These are phyloP conservation scores for Coemansia sp. DNA, from an alignment of 192 early-diverging fungal species.

Conservation along the genomic window DNA sequence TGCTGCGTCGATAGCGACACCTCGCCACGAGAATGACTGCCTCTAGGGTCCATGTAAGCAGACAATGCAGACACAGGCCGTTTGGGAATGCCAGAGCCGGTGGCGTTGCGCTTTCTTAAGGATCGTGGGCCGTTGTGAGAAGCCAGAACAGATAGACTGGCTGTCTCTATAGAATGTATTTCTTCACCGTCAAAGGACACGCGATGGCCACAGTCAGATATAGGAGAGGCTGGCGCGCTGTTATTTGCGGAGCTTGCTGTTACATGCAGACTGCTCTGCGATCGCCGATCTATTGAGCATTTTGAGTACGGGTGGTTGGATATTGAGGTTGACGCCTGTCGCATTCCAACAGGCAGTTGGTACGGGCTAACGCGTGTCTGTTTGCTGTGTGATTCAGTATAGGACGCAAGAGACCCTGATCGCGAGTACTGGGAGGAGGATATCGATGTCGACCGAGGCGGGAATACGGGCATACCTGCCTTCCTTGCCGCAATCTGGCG, in stretches of 20 bases:
- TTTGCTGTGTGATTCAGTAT: conserved; percentile 7
- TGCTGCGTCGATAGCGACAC: conserved; percentile 43
- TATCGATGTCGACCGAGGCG: conserved; percentile 31
- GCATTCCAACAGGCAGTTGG: conserved; percentile 16
- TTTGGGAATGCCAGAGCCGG: conserved; percentile 16
- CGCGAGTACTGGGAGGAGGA: conserved; percentile 12
- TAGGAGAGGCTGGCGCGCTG: conserved; percentile 35
- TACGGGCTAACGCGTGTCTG: conserved; percentile 29
- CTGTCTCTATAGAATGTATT: conserved; percentile 16
- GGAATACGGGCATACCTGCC: conserved; percentile 28
- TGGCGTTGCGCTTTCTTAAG: conserved; percentile 8
- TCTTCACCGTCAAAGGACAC: conserved; percentile 49
- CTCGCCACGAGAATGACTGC: conserved; percentile 34
- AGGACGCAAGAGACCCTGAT: conserved; percentile 5
- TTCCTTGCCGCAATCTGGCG: conserved; percentile 40
- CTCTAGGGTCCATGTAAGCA: conserved; percentile 17
- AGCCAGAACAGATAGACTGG: conserved; percentile 31
- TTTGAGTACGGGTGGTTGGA: conserved; percentile 20
- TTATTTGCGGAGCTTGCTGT: conserved; percentile 4
- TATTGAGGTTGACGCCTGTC: not conserved
- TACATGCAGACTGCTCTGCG: conserved; percentile 26
- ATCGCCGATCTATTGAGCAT: conserved; percentile 17
- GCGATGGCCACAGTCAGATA: conserved; percentile 19
- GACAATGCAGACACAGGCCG: conserved; percentile 21
- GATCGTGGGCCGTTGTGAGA: conserved; percentile 15